phyloP scores from a whole-genome alignment of 257 asterid genomes.

The Gentiana dahurica region DNA sequence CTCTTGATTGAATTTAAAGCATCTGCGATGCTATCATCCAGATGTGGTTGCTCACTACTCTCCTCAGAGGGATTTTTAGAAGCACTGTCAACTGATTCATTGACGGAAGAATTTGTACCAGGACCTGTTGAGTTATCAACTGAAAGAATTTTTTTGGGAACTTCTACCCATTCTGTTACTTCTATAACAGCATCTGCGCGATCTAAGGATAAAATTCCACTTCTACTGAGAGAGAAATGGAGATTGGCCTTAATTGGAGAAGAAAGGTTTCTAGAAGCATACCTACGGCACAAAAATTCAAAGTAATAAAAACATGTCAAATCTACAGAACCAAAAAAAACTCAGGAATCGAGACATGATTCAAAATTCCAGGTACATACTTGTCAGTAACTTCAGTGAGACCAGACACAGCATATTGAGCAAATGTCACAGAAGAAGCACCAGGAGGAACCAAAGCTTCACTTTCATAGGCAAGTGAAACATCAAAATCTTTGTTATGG shows the following conservation, averaged over 20 bases:
- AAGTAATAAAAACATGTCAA: background rate
- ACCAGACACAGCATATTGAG: conserved; percentile 75
- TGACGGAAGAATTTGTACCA: conserved; percentile 34
- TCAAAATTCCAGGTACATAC: conserved; percentile 30
- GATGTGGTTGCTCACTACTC: conserved; percentile 38
- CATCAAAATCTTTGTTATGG: conserved; percentile 86
- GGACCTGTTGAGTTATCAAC: conserved; percentile 51
- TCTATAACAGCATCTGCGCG: conserved; percentile 90
- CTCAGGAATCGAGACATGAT: conserved; percentile 10
- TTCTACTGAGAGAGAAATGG: conserved; percentile 94
- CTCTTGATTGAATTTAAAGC: conserved; percentile 29
- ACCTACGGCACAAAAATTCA: conserved; percentile 31
- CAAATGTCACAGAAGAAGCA: conserved; percentile 54
- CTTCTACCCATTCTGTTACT: conserved; percentile 97
- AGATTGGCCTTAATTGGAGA: conserved; percentile 89
- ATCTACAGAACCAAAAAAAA: conserved; percentile 8
- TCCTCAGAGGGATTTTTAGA: conserved; percentile 42
- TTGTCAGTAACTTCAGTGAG: conserved; percentile 75
- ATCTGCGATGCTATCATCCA: conserved; percentile 29
- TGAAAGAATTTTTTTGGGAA: conserved; percentile 80
- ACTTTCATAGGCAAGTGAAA: conserved; percentile 82
- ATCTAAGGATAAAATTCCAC: conserved; percentile 77
- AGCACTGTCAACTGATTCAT: conserved; percentile 41
- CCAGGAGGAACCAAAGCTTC: conserved; percentile 71
- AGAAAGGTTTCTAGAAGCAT: conserved; percentile 78